Base-by-base conservation (phyloP, 2,329 filamentous ascomycete genomes). In the Sphaerulina musiva region DNA sequence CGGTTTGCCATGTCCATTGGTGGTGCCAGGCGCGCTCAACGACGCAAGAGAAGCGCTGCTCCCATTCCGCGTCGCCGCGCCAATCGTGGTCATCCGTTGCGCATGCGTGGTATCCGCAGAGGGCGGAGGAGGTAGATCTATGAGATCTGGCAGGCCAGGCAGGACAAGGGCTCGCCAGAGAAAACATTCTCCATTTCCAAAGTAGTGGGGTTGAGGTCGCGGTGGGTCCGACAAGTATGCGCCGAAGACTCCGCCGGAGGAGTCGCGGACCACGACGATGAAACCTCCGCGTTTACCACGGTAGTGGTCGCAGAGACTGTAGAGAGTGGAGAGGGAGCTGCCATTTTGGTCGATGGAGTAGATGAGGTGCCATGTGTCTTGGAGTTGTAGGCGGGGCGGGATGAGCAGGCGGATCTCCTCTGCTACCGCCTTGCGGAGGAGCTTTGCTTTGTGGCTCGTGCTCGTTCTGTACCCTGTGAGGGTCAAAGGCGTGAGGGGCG, bases 121-220 rank as follows among this genome's bases (percentile, higher is more conserved):
- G 2, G 87, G 87, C 0, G 85, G 87, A 0, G 84, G 86, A 1
- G 87, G 87, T 0, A 89, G 76, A 9, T 75, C 76, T 3, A 76
- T 70, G 10, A 78, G 70, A 55, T 79, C 75, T 2, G 78, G 70
- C 7, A 80, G 67, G 0, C 81, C 72, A 1, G 83, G 76, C 34
- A 91, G 75, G 3, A 86, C 73, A 43, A 83, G 83, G 0, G 87
- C 86, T 46, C 87, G 82, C 89, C 89, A 95, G 59, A 95, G 81
- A 71, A 95, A 98, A 72, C 92, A 97, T 72, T 98, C 93, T 65
- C 93, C 93, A 10, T 89, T 96, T 65, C 93, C 93, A 70, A 88
- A 98, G 76, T 95, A 98, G 59, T 91, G 87, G 2, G 89, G 74
- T 1, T 83, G 77, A 0, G 89, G 88, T 63, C 86, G 87, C 9